A percentile compares a stretch with the other conserved stretches of the same genome.
phyloP scores from a whole-genome alignment of 306 rosid species.

The Vigna angularis region DNA sequence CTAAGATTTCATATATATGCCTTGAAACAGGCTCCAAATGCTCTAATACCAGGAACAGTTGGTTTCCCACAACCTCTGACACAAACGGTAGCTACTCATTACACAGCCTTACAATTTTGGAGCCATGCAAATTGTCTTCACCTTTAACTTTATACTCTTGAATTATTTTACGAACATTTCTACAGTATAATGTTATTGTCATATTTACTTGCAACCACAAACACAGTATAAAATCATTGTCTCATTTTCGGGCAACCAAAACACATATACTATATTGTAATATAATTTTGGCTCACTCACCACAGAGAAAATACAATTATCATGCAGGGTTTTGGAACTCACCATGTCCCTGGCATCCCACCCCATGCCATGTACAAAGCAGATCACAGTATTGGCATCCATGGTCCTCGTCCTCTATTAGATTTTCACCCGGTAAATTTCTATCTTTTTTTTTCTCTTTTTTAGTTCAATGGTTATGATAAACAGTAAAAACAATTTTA shows the following conservation, averaged over 20 bases:
- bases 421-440: slow-evolving; percentile 76
- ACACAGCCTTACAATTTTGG: slow-evolving; percentile 51
- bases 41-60: slow-evolving; percentile 62
- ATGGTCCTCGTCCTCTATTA: slow-evolving; percentile 47
- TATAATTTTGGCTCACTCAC: slow-evolving; percentile 15
- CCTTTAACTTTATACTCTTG: slow-evolving; percentile 18
- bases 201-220: slow-evolving; percentile 3
- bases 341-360: slow-evolving; percentile 66
- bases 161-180: slow-evolving; percentile 27
- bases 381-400: slow-evolving; percentile 51
- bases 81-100: slow-evolving; percentile 52
- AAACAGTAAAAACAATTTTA: no score
- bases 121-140: slow-evolving; percentile 46
- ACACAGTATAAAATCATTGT: background rate
- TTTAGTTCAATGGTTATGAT: no score
- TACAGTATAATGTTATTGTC: background rate
- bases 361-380: slow-evolving; percentile 69
- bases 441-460: background rate
- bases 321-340: slow-evolving; percentile 65
- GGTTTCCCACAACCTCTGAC: slow-evolving; percentile 68
- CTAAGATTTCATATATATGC: background rate
- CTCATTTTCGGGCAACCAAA: background rate
- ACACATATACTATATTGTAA: background rate
- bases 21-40: slow-evolving; percentile 59
- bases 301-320: background rate